Base-by-base conservation (phyloP, 78 protist genomes). In the Goniomonas avonlea region DNA sequence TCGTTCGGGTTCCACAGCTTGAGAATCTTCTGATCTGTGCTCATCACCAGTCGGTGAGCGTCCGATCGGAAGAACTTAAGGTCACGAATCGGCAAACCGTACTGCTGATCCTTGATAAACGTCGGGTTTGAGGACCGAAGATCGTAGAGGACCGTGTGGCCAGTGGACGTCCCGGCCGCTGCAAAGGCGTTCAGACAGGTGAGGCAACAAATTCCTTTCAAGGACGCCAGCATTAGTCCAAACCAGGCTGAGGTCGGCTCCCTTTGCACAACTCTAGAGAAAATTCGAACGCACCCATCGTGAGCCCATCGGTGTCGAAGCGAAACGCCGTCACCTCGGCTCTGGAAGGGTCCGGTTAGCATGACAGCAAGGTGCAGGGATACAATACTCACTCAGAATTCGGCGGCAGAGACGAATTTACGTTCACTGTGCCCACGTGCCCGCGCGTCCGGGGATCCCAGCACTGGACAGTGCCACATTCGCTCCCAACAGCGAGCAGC, bases 131-230 rank as follows among this genome's bases (percentile, higher is more conserved):
- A 0, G 8, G 81, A 3, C 25, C 98, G 94, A 20, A 96, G 5
- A 73, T 96, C 98, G 73, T 82, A 96, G 37, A 96, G 63, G 3
- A 80, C 35, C 5, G 91, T 88, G 20, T 61, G 71, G 17, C 98
- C 98, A 15, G 34, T 37, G 34, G 78, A 17, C 0, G 93, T 89
- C 34, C 98, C 98, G 1, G 84, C 89, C 9, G 89, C n/a, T n/a
- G n/a, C n/a, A n/a, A n/a, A n/a, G n/a, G n/a, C n/a, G n/a, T n/a
- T n/a, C n/a, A n/a, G n/a, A n/a, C n/a, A n/a, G n/a, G n/a, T n/a
- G n/a, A n/a, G n/a, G n/a, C n/a, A n/a, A n/a, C n/a, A n/a, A n/a
- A n/a, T n/a, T n/a, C n/a, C n/a, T n/a, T n/a, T n/a, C n/a, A n/a
- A n/a, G n/a, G n/a, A n/a, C n/a, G n/a, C n/a, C n/a, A n/a, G n/a